Base-by-base conservation (phyloP, 2,329 filamentous ascomycete species). In the Xylariales sp. region DNA sequence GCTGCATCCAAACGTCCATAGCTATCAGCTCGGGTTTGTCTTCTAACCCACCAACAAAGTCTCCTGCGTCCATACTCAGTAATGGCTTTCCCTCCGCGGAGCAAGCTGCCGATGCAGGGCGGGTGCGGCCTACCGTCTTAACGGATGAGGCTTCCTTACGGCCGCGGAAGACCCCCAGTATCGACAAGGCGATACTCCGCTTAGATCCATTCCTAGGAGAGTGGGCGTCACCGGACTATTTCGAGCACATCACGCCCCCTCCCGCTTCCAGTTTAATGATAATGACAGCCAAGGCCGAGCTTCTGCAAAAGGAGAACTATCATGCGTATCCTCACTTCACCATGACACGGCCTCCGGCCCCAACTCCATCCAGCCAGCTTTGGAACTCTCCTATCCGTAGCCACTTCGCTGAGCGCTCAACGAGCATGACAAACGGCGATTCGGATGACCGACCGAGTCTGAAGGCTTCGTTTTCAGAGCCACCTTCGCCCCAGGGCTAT, bases 141-240 rank as follows among this genome's bases (percentile, higher is more conserved):
- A 40, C 40, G 11, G 48, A 49, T n/a, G 40, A 42, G 10, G 49
- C 25, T 38, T n/a, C n/a, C n/a, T n/a, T n/a, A n/a, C n/a, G n/a
- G n/a, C n/a, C n/a, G n/a, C n/a, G n/a, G n/a, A n/a, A n/a, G n/a
- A n/a, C n/a, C n/a, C 48, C 40, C 30, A 47, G 50, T 30, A 50
- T 76, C 42, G 69, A 71, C 40, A 84, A 78, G 46, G 67, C 77
- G 4, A 71, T 81, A 8, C 65, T 98, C 33, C 84, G 93, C 1
- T 74, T 98, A 5, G 93, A 98, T 62, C 85, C 90, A 0, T 96
- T 94, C 55, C 72, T 98, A 0, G 91, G 93, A 33, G 93, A 98
- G 69, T 98, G 93, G 93, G 72, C 97, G 20, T 87, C 85, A 2
- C 88, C 89, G 1, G 84, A 90, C 55, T 98, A 98, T 60, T 98